Evolutionary conservation across 176 grass and related monocot genomes (phyloP).

Genomic region (Cenchrus americanus): DNA sequence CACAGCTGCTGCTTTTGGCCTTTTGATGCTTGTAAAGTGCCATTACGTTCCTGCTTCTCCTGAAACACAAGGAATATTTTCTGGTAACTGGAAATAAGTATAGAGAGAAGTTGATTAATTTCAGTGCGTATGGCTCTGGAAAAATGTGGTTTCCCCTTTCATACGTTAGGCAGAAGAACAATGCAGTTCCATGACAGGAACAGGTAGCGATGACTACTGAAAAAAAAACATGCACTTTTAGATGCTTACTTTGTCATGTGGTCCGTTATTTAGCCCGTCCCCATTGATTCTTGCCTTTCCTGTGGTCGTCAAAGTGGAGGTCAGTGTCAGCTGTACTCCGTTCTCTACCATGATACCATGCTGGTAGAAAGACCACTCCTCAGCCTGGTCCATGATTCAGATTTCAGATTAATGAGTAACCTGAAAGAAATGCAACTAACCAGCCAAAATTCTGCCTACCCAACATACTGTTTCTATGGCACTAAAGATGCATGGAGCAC

Average conservation of each 20-base stretch:
- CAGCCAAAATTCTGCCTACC: too few species aligned
- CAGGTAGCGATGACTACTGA: background rate
- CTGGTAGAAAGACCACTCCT: slow-evolving; percentile 27
- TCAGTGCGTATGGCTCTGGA: too few species aligned
- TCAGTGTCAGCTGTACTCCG: slow-evolving; percentile 45
- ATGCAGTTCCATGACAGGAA: background rate
- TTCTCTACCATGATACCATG: slow-evolving; percentile 46
- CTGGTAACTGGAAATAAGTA: background rate
- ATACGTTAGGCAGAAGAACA: background rate
- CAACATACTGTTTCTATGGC: too few species aligned
- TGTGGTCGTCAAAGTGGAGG: slow-evolving; percentile 41
- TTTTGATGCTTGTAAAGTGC: slow-evolving; percentile 24
- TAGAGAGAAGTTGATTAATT: too few species aligned
- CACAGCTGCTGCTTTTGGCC: slow-evolving; percentile 37
- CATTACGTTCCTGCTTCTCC: slow-evolving; percentile 39
- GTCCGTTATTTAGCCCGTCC: slow-evolving; percentile 33
- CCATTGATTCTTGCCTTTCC: slow-evolving; percentile 40
- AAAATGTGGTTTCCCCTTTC: background rate
- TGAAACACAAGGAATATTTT: slow-evolving; percentile 4
- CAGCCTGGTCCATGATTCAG: slow-evolving; percentile 31
- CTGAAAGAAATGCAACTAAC: background rate
- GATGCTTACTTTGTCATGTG: slow-evolving; percentile 51
- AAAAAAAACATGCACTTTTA: background rate
- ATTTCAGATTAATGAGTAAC: background rate
- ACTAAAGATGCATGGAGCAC: too few species aligned